These are phyloP conservation scores for Colletotrichum theobromicola DNA, from an alignment of 2,329 filamentous ascomycete species.

Conservation along the genomic window DNA sequence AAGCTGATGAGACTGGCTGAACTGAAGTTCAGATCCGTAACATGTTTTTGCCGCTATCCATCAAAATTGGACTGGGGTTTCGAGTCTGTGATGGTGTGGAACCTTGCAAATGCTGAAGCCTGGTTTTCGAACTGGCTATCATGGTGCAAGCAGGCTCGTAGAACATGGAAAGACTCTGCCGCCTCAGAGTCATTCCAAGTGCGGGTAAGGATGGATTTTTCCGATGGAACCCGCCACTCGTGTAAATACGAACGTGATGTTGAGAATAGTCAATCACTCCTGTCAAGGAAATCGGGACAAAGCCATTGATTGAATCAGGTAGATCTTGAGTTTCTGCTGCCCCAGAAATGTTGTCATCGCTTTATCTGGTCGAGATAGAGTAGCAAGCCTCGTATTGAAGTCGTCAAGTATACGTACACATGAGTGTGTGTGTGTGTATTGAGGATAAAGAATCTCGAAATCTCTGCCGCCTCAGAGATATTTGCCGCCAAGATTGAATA, in stretches of 20 bases:
- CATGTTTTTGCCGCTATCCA: background rate
- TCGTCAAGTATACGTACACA: rapidly evolving
- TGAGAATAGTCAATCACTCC: background rate
- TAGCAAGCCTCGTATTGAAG: background rate
- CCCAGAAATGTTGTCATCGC: background rate
- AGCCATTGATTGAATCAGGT: background rate
- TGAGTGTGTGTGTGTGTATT: background rate
- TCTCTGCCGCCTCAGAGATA: background rate
- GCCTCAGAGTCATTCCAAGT: background rate
- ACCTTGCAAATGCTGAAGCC: background rate
- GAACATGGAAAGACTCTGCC: background rate
- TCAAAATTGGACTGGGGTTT: background rate
- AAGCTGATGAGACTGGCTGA: background rate
- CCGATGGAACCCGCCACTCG: background rate
- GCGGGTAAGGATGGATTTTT: background rate
- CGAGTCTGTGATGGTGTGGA: background rate
- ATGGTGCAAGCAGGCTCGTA: background rate
- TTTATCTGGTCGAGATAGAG: background rate
- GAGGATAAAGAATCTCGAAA: too few relatives aligned
- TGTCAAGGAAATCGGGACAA: background rate
- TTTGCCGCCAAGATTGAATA: background rate
- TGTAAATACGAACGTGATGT: background rate
- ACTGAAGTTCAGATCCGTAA: background rate
- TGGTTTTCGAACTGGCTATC: background rate
- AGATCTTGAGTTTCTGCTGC: background rate